Conservation (phyloP, 768 basidiomycete genomes). For the Tulasnella sp. region DNA sequence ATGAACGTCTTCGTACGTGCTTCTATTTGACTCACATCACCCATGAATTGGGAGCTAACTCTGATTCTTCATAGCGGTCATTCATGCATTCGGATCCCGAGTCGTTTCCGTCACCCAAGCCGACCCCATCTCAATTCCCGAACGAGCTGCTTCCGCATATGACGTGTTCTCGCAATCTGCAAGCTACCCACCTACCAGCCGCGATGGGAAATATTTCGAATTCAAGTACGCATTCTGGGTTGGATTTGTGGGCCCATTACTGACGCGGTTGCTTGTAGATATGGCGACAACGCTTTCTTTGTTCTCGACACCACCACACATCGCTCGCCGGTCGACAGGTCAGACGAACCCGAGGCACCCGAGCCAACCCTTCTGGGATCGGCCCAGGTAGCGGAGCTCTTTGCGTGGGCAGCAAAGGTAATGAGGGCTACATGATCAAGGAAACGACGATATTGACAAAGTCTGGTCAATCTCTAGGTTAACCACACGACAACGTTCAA, state of each 20-base stretch:
- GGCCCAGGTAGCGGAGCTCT: constrained; percentile 56
- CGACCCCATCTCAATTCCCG: background rate
- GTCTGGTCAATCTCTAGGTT: constrained; percentile 42
- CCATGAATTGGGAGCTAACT: background rate
- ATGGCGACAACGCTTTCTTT: constrained; percentile 70
- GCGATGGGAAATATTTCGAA: constrained; percentile 53
- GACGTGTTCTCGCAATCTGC: constrained; percentile 11
- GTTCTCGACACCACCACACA: constrained; percentile 70
- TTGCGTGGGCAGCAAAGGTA: constrained; percentile 60
- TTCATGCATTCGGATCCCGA: constrained; percentile 5
- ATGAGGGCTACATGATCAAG: constrained; percentile 17
- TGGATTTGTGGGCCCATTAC: background rate
- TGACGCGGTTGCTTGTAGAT: constrained; percentile 31
- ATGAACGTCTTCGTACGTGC: constrained; percentile 62
- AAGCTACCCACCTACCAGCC: constrained; percentile 36
- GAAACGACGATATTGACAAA: background rate
- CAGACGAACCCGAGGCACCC: background rate
- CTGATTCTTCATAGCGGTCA: background rate
- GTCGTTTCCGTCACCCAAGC: background rate
- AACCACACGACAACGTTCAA: constrained; percentile 72
- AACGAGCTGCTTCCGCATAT: background rate
- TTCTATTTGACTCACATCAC: background rate
- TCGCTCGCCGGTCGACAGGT: constrained; percentile 39
- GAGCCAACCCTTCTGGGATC: constrained; percentile 55
- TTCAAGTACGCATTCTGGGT: constrained; percentile 39